phyloP scores from a whole-genome alignment of 78 protist species.

The Pigoraptor vietnamica region DNA sequence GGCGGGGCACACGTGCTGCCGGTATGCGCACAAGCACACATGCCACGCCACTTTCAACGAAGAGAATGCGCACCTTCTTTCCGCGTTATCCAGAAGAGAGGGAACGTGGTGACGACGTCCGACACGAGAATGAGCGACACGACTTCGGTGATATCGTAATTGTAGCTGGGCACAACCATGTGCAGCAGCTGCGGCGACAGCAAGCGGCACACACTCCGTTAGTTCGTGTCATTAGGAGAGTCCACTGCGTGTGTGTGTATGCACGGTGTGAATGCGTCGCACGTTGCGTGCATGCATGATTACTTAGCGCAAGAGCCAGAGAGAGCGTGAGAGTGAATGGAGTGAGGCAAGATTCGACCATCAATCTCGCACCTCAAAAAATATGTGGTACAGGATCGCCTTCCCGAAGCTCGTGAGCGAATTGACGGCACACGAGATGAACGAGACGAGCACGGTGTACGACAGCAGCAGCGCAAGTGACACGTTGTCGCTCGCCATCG shows the following conservation, averaged over 20 bases:
- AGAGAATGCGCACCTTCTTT: no score
- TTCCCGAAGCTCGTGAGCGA: not conserved
- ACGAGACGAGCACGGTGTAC: not conserved
- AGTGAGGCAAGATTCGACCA: not conserved
- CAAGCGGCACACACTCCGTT: no score
- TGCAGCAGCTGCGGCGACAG: not conserved
- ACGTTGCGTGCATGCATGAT: no score
- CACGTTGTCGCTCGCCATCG: not conserved
- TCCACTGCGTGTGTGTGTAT: no score
- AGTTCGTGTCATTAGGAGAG: no score
- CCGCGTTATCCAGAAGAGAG: not conserved
- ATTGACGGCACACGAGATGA: not conserved
- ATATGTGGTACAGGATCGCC: not conserved
- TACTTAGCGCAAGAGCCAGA: no score
- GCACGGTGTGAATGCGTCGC: no score
- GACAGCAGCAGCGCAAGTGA: not conserved
- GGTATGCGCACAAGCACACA: not conserved
- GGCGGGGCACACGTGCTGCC: no score
- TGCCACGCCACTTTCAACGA: no score
- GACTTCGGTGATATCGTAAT: not conserved
- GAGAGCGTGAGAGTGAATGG: not conserved
- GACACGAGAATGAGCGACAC: not conserved
- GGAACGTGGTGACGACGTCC: not conserved
- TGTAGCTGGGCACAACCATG: not conserved
- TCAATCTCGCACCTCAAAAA: not conserved